A percentile compares a stretch with the other conserved stretches of the same genome.
Evolutionary conservation across 768 basidiomycete genomes (phyloP).

Genomic region (Boletus sp.): DNA sequence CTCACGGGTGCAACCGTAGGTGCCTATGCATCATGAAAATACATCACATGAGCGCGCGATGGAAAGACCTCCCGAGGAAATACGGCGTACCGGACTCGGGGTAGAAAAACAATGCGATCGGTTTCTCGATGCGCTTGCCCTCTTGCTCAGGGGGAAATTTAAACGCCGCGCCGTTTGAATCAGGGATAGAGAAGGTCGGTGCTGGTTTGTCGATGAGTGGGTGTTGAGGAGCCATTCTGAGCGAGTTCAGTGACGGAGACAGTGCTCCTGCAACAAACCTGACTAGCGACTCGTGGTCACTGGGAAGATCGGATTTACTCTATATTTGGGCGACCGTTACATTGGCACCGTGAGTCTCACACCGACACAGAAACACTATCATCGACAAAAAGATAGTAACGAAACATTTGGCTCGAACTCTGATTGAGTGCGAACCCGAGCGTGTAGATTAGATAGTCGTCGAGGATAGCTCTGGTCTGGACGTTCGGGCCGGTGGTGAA

Average conservation of each 20-base stretch:
- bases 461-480: not conserved
- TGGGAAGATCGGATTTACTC: too few species aligned
- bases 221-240: slow-evolving; percentile 42
- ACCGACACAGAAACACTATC: not conserved
- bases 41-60: not conserved
- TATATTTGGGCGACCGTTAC: slow-evolving; percentile 8
- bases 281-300: too few species aligned
- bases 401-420: not conserved
- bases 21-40: slow-evolving; percentile 41
- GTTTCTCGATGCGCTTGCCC: slow-evolving; percentile 38
- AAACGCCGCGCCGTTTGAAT: slow-evolving; percentile 60
- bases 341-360: not conserved
- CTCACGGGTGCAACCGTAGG: slow-evolving; percentile 78
- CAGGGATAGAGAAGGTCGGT: slow-evolving; percentile 62
- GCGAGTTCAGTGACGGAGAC: not conserved
- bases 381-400: not conserved
- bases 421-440: slow-evolving; percentile 2
- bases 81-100: slow-evolving; percentile 54
- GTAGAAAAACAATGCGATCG: slow-evolving; percentile 78
- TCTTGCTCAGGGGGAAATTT: slow-evolving; percentile 57
- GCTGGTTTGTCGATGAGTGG: slow-evolving; percentile 62
- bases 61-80: not conserved
- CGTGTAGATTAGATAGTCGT: slow-evolving; percentile 1
- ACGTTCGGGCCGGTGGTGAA: not conserved
- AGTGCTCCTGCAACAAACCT: too few species aligned